Evolutionary conservation across 306 rosid species (phyloP).

Genomic region (Prunus mira): DNA sequence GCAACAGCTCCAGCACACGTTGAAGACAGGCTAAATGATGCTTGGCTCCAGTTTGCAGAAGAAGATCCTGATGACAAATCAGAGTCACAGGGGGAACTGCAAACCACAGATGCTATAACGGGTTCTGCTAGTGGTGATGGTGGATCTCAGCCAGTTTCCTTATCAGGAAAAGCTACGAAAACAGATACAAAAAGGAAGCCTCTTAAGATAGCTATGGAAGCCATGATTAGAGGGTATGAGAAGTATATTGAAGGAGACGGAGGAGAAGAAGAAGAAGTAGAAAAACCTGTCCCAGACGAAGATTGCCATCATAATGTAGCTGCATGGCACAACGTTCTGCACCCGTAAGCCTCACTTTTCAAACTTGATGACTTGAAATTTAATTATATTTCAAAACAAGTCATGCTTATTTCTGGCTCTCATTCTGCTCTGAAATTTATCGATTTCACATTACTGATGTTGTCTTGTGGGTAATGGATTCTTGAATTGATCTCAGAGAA

Average conservation of each 20-base stretch:
- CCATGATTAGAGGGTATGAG: conserved; percentile 79
- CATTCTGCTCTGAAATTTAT: not conserved
- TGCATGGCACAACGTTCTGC: conserved; percentile 93
- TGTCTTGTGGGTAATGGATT: conserved; percentile 14
- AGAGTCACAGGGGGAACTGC: conserved; percentile 28
- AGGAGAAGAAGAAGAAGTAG: conserved; percentile 37
- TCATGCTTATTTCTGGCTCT: not conserved
- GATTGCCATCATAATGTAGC: conserved; percentile 65
- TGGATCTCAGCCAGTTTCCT: conserved; percentile 58
- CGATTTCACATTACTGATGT: conserved; percentile 2
- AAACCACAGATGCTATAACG: conserved; percentile 53
- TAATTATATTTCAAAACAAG: conserved; percentile 6
- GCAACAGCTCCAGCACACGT: conserved; percentile 99
- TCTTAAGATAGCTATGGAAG: conserved; percentile 85
- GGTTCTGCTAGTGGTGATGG: conserved; percentile 80
- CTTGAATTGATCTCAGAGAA: conserved; percentile 61
- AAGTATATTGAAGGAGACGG: conserved; percentile 46
- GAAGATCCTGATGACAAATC: conserved; percentile 37
- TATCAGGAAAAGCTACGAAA: conserved; percentile 21
- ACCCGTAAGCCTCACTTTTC: conserved; percentile 57
- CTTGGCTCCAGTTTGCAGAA: conserved; percentile 92
- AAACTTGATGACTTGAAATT: not conserved
- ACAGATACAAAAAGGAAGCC: conserved; percentile 49
- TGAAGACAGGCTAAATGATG: conserved; percentile 84
- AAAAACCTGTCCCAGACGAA: conserved; percentile 26